These are phyloP conservation scores for Cladosporium sp. DNA, from an alignment of 2,329 filamentous ascomycete species.

Conservation along the genomic window DNA sequence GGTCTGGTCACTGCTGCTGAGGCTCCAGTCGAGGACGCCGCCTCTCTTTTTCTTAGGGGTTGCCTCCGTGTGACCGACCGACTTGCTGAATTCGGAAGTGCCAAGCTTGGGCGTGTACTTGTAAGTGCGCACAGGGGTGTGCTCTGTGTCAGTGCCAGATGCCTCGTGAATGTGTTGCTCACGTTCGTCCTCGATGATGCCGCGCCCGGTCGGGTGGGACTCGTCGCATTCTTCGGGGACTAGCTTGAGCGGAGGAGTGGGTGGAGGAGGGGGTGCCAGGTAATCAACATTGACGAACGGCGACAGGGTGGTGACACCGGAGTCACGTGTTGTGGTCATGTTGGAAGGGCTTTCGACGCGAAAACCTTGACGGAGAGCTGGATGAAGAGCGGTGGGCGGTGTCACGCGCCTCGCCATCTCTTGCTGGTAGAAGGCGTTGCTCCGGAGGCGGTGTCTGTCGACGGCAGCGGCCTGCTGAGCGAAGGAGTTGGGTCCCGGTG, in stretches of 20 bases:
- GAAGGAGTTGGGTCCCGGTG: slow-evolving; percentile 26
- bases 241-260: slow-evolving; percentile 21
- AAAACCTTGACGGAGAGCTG: slow-evolving; percentile 18
- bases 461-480: slow-evolving; percentile 18
- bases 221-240: slow-evolving; percentile 19
- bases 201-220: slow-evolving; percentile 33
- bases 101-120: slow-evolving; percentile 22
- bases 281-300: slow-evolving; percentile 20
- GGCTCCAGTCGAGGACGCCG: slow-evolving; percentile 4
- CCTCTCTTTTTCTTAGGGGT: slow-evolving; percentile 10
- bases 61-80: neutral
- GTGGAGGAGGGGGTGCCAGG: slow-evolving; percentile 7
- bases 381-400: slow-evolving; percentile 21
- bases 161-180: slow-evolving; percentile 28
- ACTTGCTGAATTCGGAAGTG: slow-evolving; percentile 17
- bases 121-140: slow-evolving; percentile 22
- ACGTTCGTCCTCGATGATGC: slow-evolving; percentile 33
- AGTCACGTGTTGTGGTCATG: slow-evolving; percentile 5
- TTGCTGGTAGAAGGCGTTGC: slow-evolving; percentile 31
- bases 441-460: slow-evolving; percentile 21
- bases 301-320: slow-evolving; percentile 24
- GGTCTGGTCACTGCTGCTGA: slow-evolving; percentile 15
- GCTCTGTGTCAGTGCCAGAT: slow-evolving; percentile 29
- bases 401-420: slow-evolving; percentile 19
- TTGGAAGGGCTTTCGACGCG: neutral